phyloP scores from a whole-genome alignment of 148 eudicot genomes.

The Polygonum aviculare region DNA sequence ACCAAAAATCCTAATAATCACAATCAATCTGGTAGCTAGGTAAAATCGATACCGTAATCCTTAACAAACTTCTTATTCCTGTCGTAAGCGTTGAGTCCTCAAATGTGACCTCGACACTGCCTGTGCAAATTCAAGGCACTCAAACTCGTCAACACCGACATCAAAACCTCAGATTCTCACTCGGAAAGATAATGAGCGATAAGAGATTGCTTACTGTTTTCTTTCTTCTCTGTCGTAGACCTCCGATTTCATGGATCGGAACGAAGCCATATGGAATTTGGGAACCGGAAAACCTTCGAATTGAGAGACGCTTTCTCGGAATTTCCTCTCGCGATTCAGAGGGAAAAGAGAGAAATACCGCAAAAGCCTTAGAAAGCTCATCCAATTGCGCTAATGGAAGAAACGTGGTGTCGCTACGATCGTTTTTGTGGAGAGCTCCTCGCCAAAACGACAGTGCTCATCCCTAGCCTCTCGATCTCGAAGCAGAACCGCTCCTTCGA shows the following conservation, averaged over 20 bases:
- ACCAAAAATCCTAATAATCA: not conserved
- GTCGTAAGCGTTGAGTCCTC: slow-evolving; percentile 73
- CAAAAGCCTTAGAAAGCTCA: slow-evolving; percentile 61
- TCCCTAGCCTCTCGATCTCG: too few relatives aligned
- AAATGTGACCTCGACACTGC: slow-evolving; percentile 66
- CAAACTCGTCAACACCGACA: not conserved
- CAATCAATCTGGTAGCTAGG: not conserved
- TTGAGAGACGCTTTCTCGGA: not conserved
- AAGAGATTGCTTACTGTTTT: slow-evolving; percentile 34
- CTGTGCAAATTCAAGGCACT: slow-evolving; percentile 16
- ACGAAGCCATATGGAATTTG: slow-evolving; percentile 36
- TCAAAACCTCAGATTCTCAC: not conserved
- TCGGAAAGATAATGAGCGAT: not conserved
- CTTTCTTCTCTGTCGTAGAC: slow-evolving; percentile 53
- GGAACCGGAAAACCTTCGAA: not conserved
- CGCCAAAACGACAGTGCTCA: slow-evolving; percentile 5
- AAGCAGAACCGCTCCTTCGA: too few relatives aligned
- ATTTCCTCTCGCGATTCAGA: not conserved
- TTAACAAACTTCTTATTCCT: slow-evolving; percentile 60
- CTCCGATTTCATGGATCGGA: slow-evolving; percentile 44
- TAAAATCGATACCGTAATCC: slow-evolving; percentile 45
- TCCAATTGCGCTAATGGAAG: slow-evolving; percentile 55
- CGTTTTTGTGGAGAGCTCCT: slow-evolving; percentile 34
- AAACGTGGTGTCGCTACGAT: slow-evolving; percentile 28
- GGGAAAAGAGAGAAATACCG: slow-evolving; percentile 27